phyloP scores from a whole-genome alignment of 306 rosid genomes.

The Luffa aegyptiaca region DNA sequence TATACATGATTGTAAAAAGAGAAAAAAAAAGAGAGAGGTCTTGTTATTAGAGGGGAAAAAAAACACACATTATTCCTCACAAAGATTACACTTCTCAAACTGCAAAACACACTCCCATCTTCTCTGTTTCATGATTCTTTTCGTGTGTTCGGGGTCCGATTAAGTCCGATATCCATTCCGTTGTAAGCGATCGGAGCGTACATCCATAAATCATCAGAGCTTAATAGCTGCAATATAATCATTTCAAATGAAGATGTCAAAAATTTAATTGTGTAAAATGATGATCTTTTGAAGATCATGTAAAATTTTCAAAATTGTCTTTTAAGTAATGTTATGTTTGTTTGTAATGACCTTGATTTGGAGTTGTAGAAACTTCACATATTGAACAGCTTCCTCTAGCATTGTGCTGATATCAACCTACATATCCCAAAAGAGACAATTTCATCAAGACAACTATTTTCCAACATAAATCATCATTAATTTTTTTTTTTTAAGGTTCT shows the following conservation, averaged over 20 bases:
- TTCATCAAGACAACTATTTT: background rate
- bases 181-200: slow-evolving; percentile 91
- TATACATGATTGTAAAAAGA: background rate
- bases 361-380: slow-evolving; percentile 80
- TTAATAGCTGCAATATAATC: slow-evolving; percentile 44
- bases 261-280: no score
- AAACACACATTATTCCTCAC: background rate
- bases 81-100: background rate
- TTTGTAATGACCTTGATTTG: slow-evolving; percentile 64
- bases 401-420: slow-evolving; percentile 97
- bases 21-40: background rate
- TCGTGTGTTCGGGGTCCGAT: slow-evolving; percentile 32
- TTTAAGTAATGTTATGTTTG: background rate
- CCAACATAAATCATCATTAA: background rate
- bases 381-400: slow-evolving; percentile 95
- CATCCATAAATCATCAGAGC: slow-evolving; percentile 91
- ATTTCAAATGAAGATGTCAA: background rate
- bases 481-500: background rate
- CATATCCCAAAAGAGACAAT: slow-evolving; percentile 13
- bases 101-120: background rate
- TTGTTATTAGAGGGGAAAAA: background rate
- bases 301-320: background rate
- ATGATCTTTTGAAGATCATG: no score
- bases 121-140: slow-evolving; percentile 20
- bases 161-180: slow-evolving; percentile 77